Percentiles rank a stretch among this genome's conserved stretches.
These are phyloP conservation scores for Trichoderma semiorbis DNA, from an alignment of 2,329 filamentous ascomycete genomes.

Conservation along the genomic window DNA sequence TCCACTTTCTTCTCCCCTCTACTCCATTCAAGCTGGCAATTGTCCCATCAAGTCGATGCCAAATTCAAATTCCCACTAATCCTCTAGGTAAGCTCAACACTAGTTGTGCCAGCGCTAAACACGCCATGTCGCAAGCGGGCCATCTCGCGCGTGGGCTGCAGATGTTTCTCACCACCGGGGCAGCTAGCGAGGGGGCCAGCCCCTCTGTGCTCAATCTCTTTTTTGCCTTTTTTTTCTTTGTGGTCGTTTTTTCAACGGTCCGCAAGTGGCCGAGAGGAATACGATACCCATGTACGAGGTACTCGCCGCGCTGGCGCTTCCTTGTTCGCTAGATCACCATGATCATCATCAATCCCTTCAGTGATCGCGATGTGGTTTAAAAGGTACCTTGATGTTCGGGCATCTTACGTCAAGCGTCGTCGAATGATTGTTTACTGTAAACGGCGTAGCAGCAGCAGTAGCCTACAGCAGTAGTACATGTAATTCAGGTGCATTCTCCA, in stretches of 20 bases:
- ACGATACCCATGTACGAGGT: neutral
- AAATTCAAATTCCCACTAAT: slow-evolving; percentile 1
- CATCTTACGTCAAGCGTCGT: neutral
- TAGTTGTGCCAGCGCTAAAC: neutral
- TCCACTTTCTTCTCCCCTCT: neutral
- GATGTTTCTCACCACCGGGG: slow-evolving; percentile 6
- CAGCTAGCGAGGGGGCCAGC: neutral
- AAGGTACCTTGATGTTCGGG: too few species aligned
- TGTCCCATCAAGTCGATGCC: slow-evolving; percentile 1
- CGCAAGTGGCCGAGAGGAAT: neutral
- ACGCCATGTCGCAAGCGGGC: slow-evolving; percentile 9
- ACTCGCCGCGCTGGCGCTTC: neutral
- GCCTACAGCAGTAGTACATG: neutral
- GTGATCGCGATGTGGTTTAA: neutral
- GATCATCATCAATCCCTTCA: neutral
- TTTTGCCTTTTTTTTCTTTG: neutral
- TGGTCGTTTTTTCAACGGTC: neutral
- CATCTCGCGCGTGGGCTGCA: slow-evolving; percentile 1
- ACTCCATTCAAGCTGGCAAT: neutral
- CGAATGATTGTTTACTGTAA: neutral
- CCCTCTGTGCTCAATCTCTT: neutral
- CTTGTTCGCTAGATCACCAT: neutral
- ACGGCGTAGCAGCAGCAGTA: neutral
- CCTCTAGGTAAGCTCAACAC: slow-evolving; percentile 4
- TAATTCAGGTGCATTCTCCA: neutral